phyloP scores from a whole-genome alignment of 2,329 filamentous ascomycete species.

The Penicillium sp. region DNA sequence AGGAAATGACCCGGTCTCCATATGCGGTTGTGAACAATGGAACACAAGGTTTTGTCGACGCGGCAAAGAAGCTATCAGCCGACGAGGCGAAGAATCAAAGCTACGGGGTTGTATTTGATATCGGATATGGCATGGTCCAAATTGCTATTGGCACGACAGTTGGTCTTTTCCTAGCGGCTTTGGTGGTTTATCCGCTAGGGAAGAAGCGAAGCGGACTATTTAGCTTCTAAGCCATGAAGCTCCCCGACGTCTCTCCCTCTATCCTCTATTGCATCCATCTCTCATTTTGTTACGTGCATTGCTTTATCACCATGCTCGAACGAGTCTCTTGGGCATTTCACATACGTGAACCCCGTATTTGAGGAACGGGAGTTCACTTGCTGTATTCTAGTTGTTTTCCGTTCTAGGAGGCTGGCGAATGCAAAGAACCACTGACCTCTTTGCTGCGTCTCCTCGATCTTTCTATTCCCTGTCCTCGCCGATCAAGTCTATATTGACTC shows the following conservation, averaged over 20 bases:
- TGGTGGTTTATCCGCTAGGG: constrained; percentile 47
- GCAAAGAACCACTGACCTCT: neutral
- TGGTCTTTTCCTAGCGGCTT: constrained; percentile 46
- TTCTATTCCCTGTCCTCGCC: neutral
- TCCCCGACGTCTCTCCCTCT: neutral
- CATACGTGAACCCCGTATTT: neutral
- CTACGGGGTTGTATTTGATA: constrained; percentile 42
- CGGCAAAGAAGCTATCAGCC: constrained; percentile 33
- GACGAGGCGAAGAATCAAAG: constrained; percentile 37
- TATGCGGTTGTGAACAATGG: constrained; percentile 27
- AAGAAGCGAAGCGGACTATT: constrained; percentile 48
- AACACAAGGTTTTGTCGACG: constrained; percentile 22
- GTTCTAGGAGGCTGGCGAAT: neutral
- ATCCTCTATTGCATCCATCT: neutral
- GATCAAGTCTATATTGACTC: constrained; percentile 18
- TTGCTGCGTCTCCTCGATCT: neutral
- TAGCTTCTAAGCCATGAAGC: constrained; percentile 35
- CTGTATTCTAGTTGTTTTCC: neutral
- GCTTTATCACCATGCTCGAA: constrained; percentile 1
- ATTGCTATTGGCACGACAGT: constrained; percentile 49
- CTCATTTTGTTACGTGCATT: neutral
- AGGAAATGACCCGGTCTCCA: constrained; percentile 47
- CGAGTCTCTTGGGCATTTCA: constrained; percentile 5
- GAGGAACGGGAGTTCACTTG: neutral
- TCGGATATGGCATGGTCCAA: constrained; percentile 49